Evolutionary conservation across 371 early-diverging fungal species (phyloP).

Genomic region (Coemansia sp.): DNA sequence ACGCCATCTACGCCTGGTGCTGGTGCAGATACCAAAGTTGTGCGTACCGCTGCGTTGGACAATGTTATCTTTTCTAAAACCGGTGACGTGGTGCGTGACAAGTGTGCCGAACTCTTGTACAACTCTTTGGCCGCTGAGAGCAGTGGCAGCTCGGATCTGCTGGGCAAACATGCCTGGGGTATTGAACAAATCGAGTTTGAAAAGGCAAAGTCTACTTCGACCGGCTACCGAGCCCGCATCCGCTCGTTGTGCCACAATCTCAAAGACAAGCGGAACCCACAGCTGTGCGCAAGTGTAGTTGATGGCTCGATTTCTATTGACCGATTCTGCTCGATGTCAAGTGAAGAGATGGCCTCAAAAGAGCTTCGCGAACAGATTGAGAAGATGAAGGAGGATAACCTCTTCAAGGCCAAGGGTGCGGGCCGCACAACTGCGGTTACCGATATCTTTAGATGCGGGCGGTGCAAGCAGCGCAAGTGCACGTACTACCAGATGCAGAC

Average conservation of each 20-base stretch:
- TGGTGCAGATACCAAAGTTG: neutral
- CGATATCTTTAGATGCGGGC: constrained; percentile 93
- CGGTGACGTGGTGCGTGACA: constrained; percentile 76
- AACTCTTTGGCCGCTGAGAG: constrained; percentile 72
- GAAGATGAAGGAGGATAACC: constrained; percentile 67
- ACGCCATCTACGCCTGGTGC: neutral
- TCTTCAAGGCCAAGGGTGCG: constrained; percentile 81
- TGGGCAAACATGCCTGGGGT: constrained; percentile 60
- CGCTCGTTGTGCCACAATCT: constrained; percentile 80
- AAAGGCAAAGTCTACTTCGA: constrained; percentile 55
- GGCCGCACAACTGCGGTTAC: constrained; percentile 80
- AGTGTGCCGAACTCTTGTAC: constrained; percentile 82
- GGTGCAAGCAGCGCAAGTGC: constrained; percentile 85
- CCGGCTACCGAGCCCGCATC: constrained; percentile 74
- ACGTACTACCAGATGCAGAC: constrained; percentile 98
- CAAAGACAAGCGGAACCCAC: constrained; percentile 79
- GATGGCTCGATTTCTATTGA: constrained; percentile 64
- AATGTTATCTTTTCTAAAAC: constrained; percentile 51
- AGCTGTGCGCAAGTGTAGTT: constrained; percentile 70
- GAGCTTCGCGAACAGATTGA: constrained; percentile 72
- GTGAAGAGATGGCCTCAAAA: constrained; percentile 88
- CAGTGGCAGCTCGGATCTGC: constrained; percentile 59
- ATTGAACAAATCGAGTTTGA: constrained; percentile 70
- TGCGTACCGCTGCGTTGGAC: constrained; percentile 47
- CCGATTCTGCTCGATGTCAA: constrained; percentile 75